Base-by-base conservation (phyloP, 2,329 filamentous ascomycete species). In the Parastagonospora avenae region DNA sequence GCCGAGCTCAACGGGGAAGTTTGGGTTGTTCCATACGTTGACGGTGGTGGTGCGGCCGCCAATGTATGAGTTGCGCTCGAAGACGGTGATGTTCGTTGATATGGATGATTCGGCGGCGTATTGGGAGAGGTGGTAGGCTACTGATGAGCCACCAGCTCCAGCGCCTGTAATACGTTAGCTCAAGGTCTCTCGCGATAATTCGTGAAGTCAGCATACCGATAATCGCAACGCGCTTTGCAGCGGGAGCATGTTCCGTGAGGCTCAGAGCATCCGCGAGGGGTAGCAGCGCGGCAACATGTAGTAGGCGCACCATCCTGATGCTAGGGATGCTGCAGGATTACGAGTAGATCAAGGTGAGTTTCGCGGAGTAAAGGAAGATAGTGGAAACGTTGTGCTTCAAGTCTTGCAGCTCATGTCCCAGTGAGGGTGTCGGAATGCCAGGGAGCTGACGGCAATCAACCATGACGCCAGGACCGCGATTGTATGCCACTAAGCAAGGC, bases 1-100 rank as follows among this genome's bases (percentile, higher is more conserved):
- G 12, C 94, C 94, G 1, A 97, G 80, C 72, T 99, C 94, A 31
- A 96, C 83, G 1, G 89, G 88, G 33, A 86, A 77, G 0, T 76
- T 57, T 1, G 86, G 79, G 62, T 93, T 81, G 57, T 84, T 82
- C 69, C 89, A 93, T 2, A 86, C 87, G 64, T 92, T 79, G 14
- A 96, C 88, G 0, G 92, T 97, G 28, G 92, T 90, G 7, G 89
- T 89, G 24, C 94, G 89, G 8, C 94, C 94, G 28, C 94, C 94
- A 37, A 97, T 81, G 60, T 86, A 90, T 29, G 79, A 72, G 12
- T 85, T 86, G 61, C 87, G 88, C 67, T 99, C 94, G 71, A 93
- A 97, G 27, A 99, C 79, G 16, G 92, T 96, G 63, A 97, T 88
- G 60, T 96, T 89, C 51, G 93, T 69, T 2, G 80, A 76, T 14